Evolutionary conservation across 139 green algal species (phyloP), one percentile per base, ranked within the genome.

Genomic region (Chlorella sp.): DNA sequence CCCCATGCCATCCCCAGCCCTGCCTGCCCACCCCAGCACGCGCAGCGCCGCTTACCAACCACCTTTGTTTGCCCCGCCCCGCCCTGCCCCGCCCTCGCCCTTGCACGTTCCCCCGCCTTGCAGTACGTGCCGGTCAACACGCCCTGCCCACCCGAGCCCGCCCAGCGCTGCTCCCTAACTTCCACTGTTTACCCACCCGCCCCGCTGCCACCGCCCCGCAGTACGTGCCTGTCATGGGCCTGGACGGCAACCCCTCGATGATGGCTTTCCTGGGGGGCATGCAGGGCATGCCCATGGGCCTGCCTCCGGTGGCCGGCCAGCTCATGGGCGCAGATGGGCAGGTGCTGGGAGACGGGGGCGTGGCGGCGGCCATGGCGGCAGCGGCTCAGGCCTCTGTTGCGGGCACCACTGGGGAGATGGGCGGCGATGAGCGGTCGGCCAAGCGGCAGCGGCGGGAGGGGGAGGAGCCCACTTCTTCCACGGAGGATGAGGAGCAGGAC

Each of bases 151-250:
- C 24, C 64, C 24, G 11, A 7, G 21, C 22, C 21, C 64, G 68
- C 22, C 48, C 48, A 57, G 26, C 32, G 11, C 26, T 34, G 22
- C 68, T 1, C 4, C 0, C 71, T 78, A 14, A 22, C 32, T 19
- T 34, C 30, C 32, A 4, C 39, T 21, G 30, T 71, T 26, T 2
- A 9, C 64, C 60, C 60, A 68, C 11, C 64, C 64, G 22, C 64
- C 64, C 64, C 64, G 11, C 11, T 3, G 11, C 64, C 64, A 9
- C 64, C 64, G 3, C 4, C 39, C 21, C 84, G 86, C 86, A 90
- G 87, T 90, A 90, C 21, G 78, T 90, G 61, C 87, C 87, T 12
- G 79, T 90, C 19, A 90, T 90, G 87, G 87, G 87, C 30, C 78
- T 90, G 87, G 87, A 90, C 32, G 85, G 85, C 42, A 83, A 83